Evolutionary conservation across 106 monocot species (phyloP).

Genomic region (Cymbidium sinense): DNA sequence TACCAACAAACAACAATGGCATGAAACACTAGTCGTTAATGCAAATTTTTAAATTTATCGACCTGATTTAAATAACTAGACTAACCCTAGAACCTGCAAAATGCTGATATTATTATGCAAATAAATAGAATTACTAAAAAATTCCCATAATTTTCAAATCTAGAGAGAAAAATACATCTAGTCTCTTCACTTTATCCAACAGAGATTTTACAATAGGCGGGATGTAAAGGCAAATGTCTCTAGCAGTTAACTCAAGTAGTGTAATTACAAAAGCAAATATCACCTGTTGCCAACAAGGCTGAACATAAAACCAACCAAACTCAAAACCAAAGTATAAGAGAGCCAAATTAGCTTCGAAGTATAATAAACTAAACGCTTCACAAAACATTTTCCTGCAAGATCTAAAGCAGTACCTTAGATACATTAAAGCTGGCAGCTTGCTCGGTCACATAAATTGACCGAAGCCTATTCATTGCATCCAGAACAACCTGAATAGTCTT

Average conservation of each 20-base stretch:
- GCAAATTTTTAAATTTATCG: background rate
- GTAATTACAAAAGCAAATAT: background rate
- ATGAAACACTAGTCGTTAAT: background rate
- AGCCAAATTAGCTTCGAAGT: background rate
- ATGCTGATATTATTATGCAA: background rate
- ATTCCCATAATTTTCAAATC: background rate
- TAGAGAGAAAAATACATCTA: background rate
- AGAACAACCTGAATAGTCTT: constrained; percentile 71
- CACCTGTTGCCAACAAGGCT: background rate
- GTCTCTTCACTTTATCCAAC: background rate
- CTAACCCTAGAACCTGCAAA: background rate
- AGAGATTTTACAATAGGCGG: background rate
- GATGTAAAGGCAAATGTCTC: background rate
- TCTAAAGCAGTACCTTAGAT: constrained; percentile 33
- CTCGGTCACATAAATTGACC: constrained; percentile 47
- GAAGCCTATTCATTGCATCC: constrained; percentile 57
- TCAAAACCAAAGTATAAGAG: background rate
- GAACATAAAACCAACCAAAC: background rate
- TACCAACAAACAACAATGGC: background rate
- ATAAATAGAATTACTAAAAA: too few species aligned
- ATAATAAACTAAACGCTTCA: background rate
- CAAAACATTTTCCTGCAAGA: background rate
- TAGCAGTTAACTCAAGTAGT: background rate
- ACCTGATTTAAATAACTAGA: background rate
- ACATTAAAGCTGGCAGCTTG: constrained; percentile 23